Evolutionary conservation across 495 filamentous ascomycete genomes (phyloP).

Genomic region (Sordaria brevicollis): DNA sequence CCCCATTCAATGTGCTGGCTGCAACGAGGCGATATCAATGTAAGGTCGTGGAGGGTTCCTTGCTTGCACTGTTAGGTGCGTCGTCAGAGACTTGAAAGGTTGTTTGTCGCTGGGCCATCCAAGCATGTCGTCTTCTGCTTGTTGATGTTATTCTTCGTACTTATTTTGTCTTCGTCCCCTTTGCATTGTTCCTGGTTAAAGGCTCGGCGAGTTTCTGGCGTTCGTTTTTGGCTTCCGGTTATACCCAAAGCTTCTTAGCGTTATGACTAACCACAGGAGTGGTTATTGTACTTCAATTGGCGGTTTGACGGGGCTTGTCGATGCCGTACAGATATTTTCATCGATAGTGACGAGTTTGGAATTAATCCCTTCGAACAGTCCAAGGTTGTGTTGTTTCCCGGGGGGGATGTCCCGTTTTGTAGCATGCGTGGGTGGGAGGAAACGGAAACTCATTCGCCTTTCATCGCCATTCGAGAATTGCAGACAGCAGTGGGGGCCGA

Average conservation of each 20-base stretch:
- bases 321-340: background rate
- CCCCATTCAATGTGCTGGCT: background rate
- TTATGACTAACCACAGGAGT: background rate
- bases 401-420: background rate
- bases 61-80: background rate
- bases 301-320: background rate
- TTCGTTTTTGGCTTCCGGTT: background rate
- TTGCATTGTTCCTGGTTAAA: background rate
- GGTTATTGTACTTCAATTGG: background rate
- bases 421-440: background rate
- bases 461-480: background rate
- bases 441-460: background rate
- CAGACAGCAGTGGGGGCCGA: background rate
- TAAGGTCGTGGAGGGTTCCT: background rate
- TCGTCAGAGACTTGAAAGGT: background rate
- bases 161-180: background rate
- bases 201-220: background rate
- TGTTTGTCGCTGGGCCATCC: background rate
- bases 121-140: background rate
- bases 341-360: background rate
- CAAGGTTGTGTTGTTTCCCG: background rate
- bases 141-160: background rate
- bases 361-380: background rate
- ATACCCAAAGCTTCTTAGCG: background rate
- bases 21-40: background rate